Percentiles rank a stretch among this genome's conserved stretches.
phyloP scores from a whole-genome alignment of 2,329 filamentous ascomycete genomes.

The Diaporthe batatas region DNA sequence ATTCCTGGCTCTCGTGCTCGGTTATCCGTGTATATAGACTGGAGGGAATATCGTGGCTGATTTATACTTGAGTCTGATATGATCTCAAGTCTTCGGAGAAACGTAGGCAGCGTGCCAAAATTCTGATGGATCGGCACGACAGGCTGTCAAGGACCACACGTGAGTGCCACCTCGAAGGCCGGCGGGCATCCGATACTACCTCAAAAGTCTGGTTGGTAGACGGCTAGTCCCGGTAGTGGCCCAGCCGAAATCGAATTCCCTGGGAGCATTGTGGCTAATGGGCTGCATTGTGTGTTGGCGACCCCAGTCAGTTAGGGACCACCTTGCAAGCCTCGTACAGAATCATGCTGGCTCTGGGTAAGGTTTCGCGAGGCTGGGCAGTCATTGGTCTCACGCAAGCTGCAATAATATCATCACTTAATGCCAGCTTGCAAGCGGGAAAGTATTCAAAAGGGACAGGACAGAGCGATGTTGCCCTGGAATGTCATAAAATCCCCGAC shows the following conservation, averaged over 20 bases:
- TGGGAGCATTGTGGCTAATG: slow-evolving; percentile 21
- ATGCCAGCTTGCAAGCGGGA: neutral
- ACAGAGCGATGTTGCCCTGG: neutral
- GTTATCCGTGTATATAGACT: neutral
- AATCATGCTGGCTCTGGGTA: neutral
- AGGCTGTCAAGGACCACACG: slow-evolving; percentile 10
- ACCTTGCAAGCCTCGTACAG: slow-evolving; percentile 4
- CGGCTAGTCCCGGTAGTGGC: slow-evolving; percentile 21
- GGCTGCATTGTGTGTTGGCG: slow-evolving; percentile 23
- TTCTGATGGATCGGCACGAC: slow-evolving; percentile 2
- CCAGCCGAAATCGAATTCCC: slow-evolving; percentile 4
- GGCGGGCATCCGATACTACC: slow-evolving; percentile 17
- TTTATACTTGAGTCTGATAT: neutral
- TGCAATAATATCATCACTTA: slow-evolving; percentile 14
- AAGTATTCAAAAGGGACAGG: neutral
- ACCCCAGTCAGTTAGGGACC: slow-evolving; percentile 21
- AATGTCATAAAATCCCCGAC: neutral
- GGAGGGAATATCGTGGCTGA: neutral
- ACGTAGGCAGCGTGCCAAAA: neutral
- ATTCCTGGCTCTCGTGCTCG: neutral
- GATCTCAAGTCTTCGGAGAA: neutral
- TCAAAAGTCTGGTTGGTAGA: slow-evolving; percentile 3
- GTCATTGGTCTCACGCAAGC: neutral
- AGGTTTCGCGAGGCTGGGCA: neutral
- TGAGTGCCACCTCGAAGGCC: slow-evolving; percentile 1